Evolutionary conservation across 2,329 filamentous ascomycete genomes (phyloP).

Genomic region (Metarhizium anisopliae): DNA sequence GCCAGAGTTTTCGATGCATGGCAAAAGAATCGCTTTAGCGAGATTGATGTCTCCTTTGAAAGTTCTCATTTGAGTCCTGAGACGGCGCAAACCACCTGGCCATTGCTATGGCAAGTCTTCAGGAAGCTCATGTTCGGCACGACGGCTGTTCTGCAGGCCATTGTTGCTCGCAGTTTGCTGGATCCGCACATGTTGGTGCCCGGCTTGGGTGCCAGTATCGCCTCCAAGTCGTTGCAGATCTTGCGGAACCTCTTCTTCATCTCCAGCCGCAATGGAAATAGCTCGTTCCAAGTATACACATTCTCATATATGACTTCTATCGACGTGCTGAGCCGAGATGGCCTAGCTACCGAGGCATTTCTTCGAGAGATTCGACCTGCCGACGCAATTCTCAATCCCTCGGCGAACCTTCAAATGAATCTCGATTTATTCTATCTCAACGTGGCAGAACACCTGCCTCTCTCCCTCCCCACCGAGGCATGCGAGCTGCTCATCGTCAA

Average conservation of each 20-base stretch:
- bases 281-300: constrained; percentile 71
- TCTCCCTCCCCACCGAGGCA: constrained; percentile 54
- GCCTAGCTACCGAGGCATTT: constrained; percentile 56
- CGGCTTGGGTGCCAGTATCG: constrained; percentile 50
- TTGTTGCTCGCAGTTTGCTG: constrained; percentile 55
- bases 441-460: constrained; percentile 71
- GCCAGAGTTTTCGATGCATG: constrained; percentile 60
- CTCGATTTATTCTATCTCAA: constrained; percentile 88
- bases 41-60: constrained; percentile 62
- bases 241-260: constrained; percentile 77
- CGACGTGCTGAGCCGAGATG: constrained; percentile 69
- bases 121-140: constrained; percentile 67
- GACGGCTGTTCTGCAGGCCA: constrained; percentile 65
- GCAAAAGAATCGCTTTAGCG: constrained; percentile 65
- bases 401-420: constrained; percentile 48
- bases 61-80: constrained; percentile 52
- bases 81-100: constrained; percentile 57
- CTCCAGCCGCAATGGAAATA: constrained; percentile 62
- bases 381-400: constrained; percentile 20
- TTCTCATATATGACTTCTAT: constrained; percentile 78
- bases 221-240: constrained; percentile 61
- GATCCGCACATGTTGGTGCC: constrained; percentile 38
- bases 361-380: constrained; percentile 49
- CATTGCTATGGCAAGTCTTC: constrained; percentile 65
- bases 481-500: constrained; percentile 67